Conservation (phyloP, 768 basidiomycete genomes). For the Rubroboletus satanas region DNA sequence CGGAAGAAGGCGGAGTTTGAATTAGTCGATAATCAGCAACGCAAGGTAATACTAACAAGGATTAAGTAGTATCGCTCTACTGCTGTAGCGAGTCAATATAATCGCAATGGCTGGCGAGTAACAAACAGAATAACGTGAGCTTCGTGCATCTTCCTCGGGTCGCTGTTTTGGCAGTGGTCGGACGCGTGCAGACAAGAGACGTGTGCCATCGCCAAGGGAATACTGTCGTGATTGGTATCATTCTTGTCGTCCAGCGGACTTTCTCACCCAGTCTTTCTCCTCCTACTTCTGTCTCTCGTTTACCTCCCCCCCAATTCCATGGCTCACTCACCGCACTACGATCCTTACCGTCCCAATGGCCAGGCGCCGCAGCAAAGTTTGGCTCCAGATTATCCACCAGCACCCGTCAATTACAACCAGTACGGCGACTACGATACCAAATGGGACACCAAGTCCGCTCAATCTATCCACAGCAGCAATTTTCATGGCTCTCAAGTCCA, state of each 20-base stretch:
- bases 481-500: constrained; percentile 69
- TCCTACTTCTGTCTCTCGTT: neutral
- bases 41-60: neutral
- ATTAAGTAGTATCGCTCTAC: too few species aligned
- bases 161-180: too few species aligned
- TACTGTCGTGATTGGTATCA: too few species aligned
- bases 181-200: too few species aligned
- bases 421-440: constrained; percentile 44
- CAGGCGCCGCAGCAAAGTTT: constrained; percentile 31
- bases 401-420: constrained; percentile 31
- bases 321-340: constrained; percentile 52
- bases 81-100: neutral
- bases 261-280: neutral
- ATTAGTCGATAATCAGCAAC: constrained; percentile 15
- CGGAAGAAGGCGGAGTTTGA: constrained; percentile 45
- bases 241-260: too few species aligned
- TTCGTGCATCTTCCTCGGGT: too few species aligned
- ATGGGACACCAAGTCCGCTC: constrained; percentile 51
- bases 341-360: constrained; percentile 42
- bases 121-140: neutral
- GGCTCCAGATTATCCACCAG: constrained; percentile 37
- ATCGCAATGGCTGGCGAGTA: neutral
- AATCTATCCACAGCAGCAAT: constrained; percentile 54
- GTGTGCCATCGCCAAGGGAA: too few species aligned
- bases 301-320: constrained; percentile 29